Evolutionary conservation across 2,329 filamentous ascomycete species (phyloP).

Genomic region (Colletotrichum higginsianum): DNA sequence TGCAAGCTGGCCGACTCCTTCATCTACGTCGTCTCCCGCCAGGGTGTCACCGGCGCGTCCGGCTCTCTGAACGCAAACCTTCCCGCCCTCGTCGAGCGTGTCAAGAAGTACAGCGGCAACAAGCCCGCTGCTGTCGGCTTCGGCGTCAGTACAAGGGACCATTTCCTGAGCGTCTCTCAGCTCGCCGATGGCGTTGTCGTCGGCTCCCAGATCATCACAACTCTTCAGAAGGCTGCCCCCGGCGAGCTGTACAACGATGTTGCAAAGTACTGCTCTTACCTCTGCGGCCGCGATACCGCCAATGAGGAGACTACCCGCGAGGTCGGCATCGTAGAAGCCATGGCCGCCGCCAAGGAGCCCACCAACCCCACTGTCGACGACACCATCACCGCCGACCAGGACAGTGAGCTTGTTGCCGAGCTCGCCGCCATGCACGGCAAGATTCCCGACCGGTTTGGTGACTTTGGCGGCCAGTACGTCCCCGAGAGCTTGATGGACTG

Average conservation of each 20-base stretch:
- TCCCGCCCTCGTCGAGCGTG: conserved; percentile 84
- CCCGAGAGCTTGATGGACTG: conserved; percentile 99
- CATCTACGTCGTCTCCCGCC: conserved; percentile 97
- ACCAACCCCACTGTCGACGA: conserved; percentile 77
- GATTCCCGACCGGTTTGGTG: conserved; percentile 89
- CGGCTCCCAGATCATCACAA: conserved; percentile 93
- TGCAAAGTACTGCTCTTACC: conserved; percentile 86
- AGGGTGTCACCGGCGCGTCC: conserved; percentile 94
- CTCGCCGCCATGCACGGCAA: conserved; percentile 85
- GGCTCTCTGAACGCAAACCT: conserved; percentile 86
- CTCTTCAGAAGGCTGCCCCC: conserved; percentile 77
- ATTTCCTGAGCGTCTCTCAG: conserved; percentile 87
- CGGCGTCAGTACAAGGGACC: conserved; percentile 94
- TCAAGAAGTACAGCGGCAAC: conserved; percentile 93
- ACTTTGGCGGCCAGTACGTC: conserved; percentile 97
- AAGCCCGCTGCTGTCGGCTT: conserved; percentile 95
- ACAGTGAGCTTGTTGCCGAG: conserved; percentile 81
- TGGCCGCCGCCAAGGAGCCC: conserved; percentile 72
- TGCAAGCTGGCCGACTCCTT: conserved; percentile 98
- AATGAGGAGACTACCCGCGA: conserved; percentile 69
- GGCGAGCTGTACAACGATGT: conserved; percentile 80
- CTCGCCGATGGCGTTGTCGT: conserved; percentile 96
- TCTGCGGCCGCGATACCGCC: conserved; percentile 63
- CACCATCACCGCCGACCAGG: conserved; percentile 70
- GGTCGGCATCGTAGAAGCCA: conserved; percentile 78